phyloP scores from a whole-genome alignment of 2,329 filamentous ascomycete species.

The Aspergillus sp. region DNA sequence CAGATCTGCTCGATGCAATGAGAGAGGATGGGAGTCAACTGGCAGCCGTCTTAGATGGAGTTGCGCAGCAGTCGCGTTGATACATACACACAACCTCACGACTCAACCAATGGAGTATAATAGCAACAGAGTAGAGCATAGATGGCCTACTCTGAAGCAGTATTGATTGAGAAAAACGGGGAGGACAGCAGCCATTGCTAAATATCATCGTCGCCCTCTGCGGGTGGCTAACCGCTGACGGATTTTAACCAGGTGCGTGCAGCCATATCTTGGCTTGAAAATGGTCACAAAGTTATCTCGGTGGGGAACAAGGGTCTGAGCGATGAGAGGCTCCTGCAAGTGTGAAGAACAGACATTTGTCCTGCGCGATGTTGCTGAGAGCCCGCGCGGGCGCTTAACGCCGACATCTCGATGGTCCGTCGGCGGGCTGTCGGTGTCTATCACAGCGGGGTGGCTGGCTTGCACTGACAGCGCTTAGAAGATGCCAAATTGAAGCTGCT shows the following conservation, averaged over 20 bases:
- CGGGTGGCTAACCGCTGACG: neutral
- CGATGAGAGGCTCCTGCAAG: constrained; percentile 20
- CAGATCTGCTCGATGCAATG: constrained; percentile 4
- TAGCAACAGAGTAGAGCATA: neutral
- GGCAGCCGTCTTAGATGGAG: neutral
- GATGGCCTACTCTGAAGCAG: neutral
- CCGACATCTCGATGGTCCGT: constrained; percentile 13
- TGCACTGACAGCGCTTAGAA: constrained; percentile 19
- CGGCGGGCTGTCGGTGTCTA: constrained; percentile 23
- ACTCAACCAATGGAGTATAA: neutral
- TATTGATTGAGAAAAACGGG: neutral
- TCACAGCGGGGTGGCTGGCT: constrained; percentile 13
- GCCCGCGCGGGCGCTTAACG: constrained; percentile 30
- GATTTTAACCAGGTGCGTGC: neutral
- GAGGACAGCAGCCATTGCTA: neutral
- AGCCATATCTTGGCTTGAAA: constrained; percentile 10
- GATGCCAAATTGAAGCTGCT: neutral
- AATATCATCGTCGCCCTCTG: constrained; percentile 1
- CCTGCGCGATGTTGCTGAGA: constrained; percentile 15
- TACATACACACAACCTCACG: neutral
- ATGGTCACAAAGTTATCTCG: constrained; percentile 10
- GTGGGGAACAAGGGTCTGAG: constrained; percentile 23
- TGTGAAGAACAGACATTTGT: constrained; percentile 23
- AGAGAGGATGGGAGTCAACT: neutral
- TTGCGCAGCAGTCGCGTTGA: constrained; percentile 1